Evolutionary conservation across 495 filamentous ascomycete species (phyloP).

Genomic region (Neurospora terricola): DNA sequence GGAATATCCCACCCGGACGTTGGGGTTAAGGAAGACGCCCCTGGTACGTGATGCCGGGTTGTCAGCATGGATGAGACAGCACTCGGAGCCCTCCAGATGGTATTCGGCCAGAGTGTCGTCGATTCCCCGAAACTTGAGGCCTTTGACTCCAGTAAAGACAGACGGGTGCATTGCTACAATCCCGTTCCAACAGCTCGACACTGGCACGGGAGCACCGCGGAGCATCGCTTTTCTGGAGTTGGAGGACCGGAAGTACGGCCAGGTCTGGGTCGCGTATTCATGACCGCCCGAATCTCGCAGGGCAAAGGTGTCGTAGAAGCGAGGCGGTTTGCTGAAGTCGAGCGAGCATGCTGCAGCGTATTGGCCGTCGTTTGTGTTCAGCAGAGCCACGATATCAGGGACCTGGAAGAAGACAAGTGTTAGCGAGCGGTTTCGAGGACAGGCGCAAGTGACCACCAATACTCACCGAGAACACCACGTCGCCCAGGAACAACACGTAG

Average conservation of each 20-base stretch:
- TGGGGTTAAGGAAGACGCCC: conserved; percentile 70
- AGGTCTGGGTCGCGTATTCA: conserved; percentile 52
- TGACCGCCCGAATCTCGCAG: conserved; percentile 60
- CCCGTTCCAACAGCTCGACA: conserved; percentile 78
- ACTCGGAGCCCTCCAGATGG: conserved; percentile 73
- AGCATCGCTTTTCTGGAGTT: conserved; percentile 50
- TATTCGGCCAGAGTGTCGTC: conserved; percentile 53
- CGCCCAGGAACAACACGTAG: conserved; percentile 62
- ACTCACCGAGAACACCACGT: conserved; percentile 61
- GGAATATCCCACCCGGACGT: conserved; percentile 66
- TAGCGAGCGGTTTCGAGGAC: background rate
- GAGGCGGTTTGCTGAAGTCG: conserved; percentile 59
- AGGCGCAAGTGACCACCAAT: background rate
- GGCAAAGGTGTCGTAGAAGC: conserved; percentile 80
- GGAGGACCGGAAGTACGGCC: conserved; percentile 65
- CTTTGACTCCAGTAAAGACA: conserved; percentile 14
- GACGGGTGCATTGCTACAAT: conserved; percentile 40
- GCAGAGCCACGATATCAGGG: conserved; percentile 53
- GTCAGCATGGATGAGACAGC: conserved; percentile 74
- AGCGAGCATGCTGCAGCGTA: conserved; percentile 78
- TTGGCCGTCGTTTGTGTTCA: conserved; percentile 58
- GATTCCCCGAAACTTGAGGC: conserved; percentile 56
- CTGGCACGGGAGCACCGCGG: conserved; percentile 48
- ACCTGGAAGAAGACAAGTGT: conserved; percentile 7
- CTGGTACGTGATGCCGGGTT: conserved; percentile 40